Conservation (phyloP, 208 protist species). For the Crithidia fasciculata region DNA sequence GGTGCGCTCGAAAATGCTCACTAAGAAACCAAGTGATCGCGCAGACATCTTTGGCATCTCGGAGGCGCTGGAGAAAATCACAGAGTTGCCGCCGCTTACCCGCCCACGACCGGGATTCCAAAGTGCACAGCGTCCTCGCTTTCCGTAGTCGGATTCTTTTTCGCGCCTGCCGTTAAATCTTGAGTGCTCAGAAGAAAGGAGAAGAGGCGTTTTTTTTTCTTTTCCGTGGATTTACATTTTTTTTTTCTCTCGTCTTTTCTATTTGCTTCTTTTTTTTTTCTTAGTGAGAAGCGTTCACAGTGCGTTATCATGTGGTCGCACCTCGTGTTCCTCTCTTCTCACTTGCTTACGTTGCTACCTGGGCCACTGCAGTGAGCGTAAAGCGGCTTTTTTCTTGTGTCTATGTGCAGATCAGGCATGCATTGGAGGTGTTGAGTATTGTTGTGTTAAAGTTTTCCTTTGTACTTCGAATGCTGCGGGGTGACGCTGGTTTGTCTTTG, state of each 20-base stretch:
- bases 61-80: conserved; percentile 47
- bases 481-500: too few species aligned
- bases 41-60: conserved; percentile 69
- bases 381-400: too few species aligned
- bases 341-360: too few species aligned
- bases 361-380: too few species aligned
- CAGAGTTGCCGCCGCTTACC: conserved; percentile 30
- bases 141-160: conserved; percentile 27
- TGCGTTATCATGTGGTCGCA: too few species aligned
- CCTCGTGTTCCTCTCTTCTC: conserved; percentile 16
- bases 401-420: too few species aligned
- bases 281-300: neutral
- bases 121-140: conserved; percentile 48
- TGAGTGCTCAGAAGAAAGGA: too few species aligned
- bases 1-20: conserved; percentile 60
- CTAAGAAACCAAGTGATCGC: conserved; percentile 59
- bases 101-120: conserved; percentile 49
- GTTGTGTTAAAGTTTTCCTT: neutral
- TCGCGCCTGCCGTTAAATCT: neutral
- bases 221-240: neutral
- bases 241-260: neutral
- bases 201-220: neutral
- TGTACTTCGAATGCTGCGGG: conserved; percentile 15
- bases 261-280: conserved; percentile 10
- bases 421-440: too few species aligned